These are phyloP conservation scores for Phlebiopsis flavidoalba DNA, from an alignment of 768 basidiomycete genomes.

Conservation along the genomic window DNA sequence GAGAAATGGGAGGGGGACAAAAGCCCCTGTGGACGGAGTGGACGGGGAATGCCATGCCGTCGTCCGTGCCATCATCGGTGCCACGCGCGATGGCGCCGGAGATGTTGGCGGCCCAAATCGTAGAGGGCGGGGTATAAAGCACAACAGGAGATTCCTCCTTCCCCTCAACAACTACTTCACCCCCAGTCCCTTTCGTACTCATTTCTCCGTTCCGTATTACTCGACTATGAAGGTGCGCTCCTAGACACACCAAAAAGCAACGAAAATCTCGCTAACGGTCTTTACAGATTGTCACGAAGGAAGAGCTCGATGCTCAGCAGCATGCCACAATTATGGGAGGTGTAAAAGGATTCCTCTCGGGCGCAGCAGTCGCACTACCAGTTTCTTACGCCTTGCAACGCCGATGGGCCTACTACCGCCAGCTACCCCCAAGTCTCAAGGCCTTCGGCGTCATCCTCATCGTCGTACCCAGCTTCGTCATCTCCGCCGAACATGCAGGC, in stretches of 20 bases:
- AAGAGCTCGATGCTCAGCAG: constrained; percentile 49
- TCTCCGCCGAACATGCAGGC: constrained; percentile 66
- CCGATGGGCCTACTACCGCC: constrained; percentile 52
- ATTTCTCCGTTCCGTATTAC: background rate
- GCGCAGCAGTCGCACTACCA: constrained; percentile 45
- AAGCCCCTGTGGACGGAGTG: background rate
- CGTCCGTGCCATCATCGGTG: background rate
- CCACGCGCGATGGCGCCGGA: background rate
- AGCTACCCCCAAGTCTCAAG: constrained; percentile 63
- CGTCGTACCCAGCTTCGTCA: constrained; percentile 58
- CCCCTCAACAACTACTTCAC: background rate
- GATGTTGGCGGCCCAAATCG: background rate
- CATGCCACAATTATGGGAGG: constrained; percentile 53
- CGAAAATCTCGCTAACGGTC: background rate
- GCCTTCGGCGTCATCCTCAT: constrained; percentile 58
- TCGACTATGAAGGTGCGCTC: constrained; percentile 1
- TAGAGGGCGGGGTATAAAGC: background rate
- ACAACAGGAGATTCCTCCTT: background rate
- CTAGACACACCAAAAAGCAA: background rate
- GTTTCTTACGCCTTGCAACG: constrained; percentile 51
- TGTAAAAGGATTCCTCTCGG: constrained; percentile 51
- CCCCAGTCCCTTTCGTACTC: background rate
- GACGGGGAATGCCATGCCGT: background rate
- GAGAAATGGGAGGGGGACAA: too few relatives aligned
- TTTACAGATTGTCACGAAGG: constrained; percentile 22